These are phyloP conservation scores for Trichoderma gracile DNA, from an alignment of 2,329 filamentous ascomycete species.

Conservation along the genomic window DNA sequence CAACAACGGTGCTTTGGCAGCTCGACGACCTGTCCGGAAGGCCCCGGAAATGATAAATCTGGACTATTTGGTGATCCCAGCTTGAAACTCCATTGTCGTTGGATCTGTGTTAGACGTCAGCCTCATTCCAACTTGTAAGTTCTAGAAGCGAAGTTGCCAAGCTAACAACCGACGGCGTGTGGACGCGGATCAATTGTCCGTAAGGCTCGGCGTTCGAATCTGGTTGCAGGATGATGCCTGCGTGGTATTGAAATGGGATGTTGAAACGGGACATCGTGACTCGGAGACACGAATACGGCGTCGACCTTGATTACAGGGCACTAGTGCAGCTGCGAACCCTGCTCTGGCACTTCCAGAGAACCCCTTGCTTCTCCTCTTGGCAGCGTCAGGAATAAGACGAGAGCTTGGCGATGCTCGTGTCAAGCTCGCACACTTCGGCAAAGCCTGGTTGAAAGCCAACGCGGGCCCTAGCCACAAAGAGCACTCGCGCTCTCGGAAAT, in stretches of 20 bases:
- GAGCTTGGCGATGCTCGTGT: neutral
- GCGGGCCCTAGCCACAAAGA: neutral
- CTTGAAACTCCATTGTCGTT: neutral
- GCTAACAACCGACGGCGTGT: neutral
- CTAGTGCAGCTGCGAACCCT: neutral
- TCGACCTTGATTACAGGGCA: neutral
- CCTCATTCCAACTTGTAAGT: neutral
- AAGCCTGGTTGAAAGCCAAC: neutral
- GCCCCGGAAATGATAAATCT: constrained; percentile 11
- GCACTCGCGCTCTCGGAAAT: neutral
- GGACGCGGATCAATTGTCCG: neutral
- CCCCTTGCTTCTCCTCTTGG: neutral
- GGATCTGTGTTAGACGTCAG: neutral
- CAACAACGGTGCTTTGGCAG: neutral
- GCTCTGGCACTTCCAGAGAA: neutral
- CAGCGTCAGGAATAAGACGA: neutral
- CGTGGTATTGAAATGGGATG: neutral
- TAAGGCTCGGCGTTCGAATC: neutral
- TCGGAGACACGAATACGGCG: constrained; percentile 8
- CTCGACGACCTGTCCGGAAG: constrained; percentile 2
- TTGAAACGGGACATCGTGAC: neutral
- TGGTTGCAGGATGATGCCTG: neutral
- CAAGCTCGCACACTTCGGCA: neutral
- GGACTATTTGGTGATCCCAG: neutral
- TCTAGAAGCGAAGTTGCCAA: neutral